Evolutionary conservation across 306 rosid genomes (phyloP), one percentile per base, ranked within the genome.

Genomic region (Gynostemma pentaphyllum): DNA sequence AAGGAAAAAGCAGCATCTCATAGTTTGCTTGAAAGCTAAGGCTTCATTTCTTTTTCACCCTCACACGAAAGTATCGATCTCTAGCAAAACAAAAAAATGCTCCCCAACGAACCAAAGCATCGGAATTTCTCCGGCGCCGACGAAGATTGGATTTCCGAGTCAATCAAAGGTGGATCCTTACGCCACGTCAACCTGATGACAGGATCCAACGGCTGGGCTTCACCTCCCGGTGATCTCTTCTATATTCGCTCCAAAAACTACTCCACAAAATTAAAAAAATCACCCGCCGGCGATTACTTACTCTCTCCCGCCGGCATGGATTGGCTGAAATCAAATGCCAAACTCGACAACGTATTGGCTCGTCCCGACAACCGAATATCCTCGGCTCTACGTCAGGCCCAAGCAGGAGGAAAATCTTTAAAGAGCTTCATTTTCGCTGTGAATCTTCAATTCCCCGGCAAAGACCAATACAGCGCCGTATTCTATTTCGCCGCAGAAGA

Each of bases 131-230:
- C 62, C 62, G 44, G 0, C 55, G 40, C 23, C 29, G 51, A 47
- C 22, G 76, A n/a, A n/a, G n/a, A 86, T 11, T 90, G 95, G 97
- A 74, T 78, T 16, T 52, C 83, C 52, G 82, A 85, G 2, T 18
- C 85, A 3, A 50, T 85, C 74, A 56, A 76, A 51, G 79, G 94
- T 1, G 95, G 97, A 74, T 71, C 95, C 42, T 81, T 90, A 9
- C 88, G 80, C 69, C 81, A 16, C 40, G 94, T 90, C 34, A 94
- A 87, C 74, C 84, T 83, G n/a, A 52, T 74, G 34, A 64, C 82
- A 2, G 95, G 97, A 16, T 78, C 74, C 68, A 81, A 90, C 70
- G 97, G 97, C 72, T 90, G 97, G 97, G 83, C 95, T 1, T 82
- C 97, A 0, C 97, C 97, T 0, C 94, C 95, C 8, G 94, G 88